These are phyloP conservation scores for Candida caryicola DNA, from an alignment of 805 yeast genomes.

Conservation along the genomic window DNA sequence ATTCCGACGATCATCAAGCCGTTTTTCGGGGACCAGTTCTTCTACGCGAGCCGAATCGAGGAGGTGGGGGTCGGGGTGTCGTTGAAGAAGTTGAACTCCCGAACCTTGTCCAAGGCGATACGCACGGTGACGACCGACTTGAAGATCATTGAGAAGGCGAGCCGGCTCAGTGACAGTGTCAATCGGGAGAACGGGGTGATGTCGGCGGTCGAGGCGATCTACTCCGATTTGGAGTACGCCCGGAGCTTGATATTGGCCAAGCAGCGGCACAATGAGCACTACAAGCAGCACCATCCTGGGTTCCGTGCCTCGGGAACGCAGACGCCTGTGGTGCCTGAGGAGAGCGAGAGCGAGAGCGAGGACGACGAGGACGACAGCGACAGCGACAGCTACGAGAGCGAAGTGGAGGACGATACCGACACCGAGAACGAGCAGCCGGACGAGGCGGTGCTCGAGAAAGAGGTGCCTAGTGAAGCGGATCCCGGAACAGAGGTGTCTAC, in stretches of 20 bases:
- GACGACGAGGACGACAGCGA: conserved; percentile 11
- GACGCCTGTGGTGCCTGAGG: conserved; percentile 25
- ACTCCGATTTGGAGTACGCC: conserved; percentile 76
- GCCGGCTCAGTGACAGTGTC: conserved; percentile 58
- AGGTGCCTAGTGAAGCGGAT: not conserved
- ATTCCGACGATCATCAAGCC: conserved; percentile 90
- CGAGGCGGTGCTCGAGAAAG: not conserved
- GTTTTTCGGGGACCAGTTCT: conserved; percentile 94
- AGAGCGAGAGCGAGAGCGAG: conserved; percentile 11
- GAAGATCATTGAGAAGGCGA: conserved; percentile 67
- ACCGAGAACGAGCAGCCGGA: too few species aligned
- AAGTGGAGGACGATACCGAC: conserved; percentile 7
- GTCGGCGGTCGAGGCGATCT: conserved; percentile 74
- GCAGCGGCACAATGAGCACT: conserved; percentile 31
- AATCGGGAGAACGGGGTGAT: conserved; percentile 76
- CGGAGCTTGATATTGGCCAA: conserved; percentile 51
- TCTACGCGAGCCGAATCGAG: conserved; percentile 82
- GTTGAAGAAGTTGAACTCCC: conserved; percentile 63
- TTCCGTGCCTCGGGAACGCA: conserved; percentile 22
- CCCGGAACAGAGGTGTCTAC: too few species aligned
- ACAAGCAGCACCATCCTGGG: conserved; percentile 16
- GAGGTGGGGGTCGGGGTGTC: conserved; percentile 84
- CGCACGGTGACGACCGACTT: conserved; percentile 63
- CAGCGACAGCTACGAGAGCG: conserved; percentile 11
- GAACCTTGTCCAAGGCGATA: conserved; percentile 64